phyloP scores from a whole-genome alignment of 306 rosid species.

The Sophora flavescens region DNA sequence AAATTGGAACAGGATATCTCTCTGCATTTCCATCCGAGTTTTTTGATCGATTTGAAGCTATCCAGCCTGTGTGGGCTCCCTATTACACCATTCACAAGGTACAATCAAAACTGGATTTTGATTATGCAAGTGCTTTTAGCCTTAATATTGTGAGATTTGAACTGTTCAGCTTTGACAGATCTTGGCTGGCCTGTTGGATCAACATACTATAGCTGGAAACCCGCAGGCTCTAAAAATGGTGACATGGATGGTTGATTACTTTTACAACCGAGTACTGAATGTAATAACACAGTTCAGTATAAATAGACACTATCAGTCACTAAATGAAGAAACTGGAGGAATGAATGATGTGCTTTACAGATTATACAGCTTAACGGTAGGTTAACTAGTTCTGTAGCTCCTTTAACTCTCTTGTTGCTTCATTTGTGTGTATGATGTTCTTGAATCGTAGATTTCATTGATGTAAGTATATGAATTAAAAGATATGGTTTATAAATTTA shows the following conservation, averaged over 20 bases:
- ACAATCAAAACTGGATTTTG: slow-evolving; percentile 31
- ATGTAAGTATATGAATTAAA: slow-evolving; percentile 7
- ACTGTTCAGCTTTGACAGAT: slow-evolving; percentile 59
- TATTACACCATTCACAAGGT: slow-evolving; percentile 99
- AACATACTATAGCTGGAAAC: slow-evolving; percentile 67
- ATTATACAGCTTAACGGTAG: slow-evolving; percentile 74
- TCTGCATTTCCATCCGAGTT: slow-evolving; percentile 84
- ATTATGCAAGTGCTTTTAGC: slow-evolving; percentile 34
- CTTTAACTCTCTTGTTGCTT: slow-evolving; percentile 31
- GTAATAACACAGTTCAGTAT: slow-evolving; percentile 63
- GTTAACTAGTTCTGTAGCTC: slow-evolving; percentile 41
- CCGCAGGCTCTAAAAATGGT: slow-evolving; percentile 70
- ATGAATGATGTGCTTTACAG: slow-evolving; percentile 96
- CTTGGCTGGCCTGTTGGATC: slow-evolving; percentile 90
- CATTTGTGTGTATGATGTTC: slow-evolving; percentile 22
- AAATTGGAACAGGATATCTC: slow-evolving; percentile 83
- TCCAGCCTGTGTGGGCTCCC: slow-evolving; percentile 84
- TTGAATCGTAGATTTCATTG: neutral
- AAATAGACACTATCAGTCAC: slow-evolving; percentile 66
- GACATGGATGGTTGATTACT: slow-evolving; percentile 89
- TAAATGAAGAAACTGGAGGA: slow-evolving; percentile 93
- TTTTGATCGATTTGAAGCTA: slow-evolving; percentile 78
- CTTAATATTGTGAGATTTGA: slow-evolving; percentile 14
- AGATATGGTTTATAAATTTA: neutral
- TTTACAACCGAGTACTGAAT: slow-evolving; percentile 82